A percentile compares a stretch with the other conserved stretches of the same genome.
phyloP scores from a whole-genome alignment of 2,329 filamentous ascomycete genomes.

The Chalaropsis thielavioides region DNA sequence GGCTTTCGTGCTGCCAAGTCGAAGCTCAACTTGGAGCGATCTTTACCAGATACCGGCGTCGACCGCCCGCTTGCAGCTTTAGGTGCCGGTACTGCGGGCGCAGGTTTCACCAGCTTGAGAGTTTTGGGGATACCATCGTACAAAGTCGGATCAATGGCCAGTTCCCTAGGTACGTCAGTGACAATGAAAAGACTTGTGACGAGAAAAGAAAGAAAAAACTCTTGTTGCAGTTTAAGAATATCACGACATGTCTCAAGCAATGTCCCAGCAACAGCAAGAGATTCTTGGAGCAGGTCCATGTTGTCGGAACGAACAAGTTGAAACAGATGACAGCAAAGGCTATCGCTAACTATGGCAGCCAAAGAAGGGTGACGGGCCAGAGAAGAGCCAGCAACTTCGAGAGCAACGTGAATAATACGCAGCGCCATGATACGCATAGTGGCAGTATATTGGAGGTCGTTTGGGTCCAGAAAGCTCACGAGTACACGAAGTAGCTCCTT shows the following conservation, averaged over 20 bases:
- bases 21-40: conserved; percentile 80
- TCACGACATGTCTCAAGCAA: conserved; percentile 78
- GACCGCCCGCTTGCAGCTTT: conserved; percentile 55
- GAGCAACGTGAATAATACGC: conserved; percentile 88
- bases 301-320: conserved; percentile 94
- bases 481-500: conserved; percentile 86
- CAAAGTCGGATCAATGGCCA: conserved; percentile 76
- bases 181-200: conserved; percentile 85
- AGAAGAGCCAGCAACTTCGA: conserved; percentile 89
- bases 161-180: conserved; percentile 85
- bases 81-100: conserved; percentile 26
- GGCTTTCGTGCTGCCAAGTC: conserved; percentile 86
- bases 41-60: conserved; percentile 82
- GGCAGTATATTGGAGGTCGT: conserved; percentile 84
- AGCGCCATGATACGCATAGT: conserved; percentile 95
- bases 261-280: conserved; percentile 80
- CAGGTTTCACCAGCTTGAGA: conserved; percentile 71
- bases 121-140: conserved; percentile 89
- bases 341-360: conserved; percentile 78
- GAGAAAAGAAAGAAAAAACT: conserved; percentile 86
- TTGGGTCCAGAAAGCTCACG: conserved; percentile 84
- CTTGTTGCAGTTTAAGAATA: conserved; percentile 89
- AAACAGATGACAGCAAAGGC: conserved; percentile 85
- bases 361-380: conserved; percentile 86
- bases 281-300: conserved; percentile 86